These are phyloP conservation scores for Neltuma alba DNA, from an alignment of 306 rosid species.

Conservation along the genomic window DNA sequence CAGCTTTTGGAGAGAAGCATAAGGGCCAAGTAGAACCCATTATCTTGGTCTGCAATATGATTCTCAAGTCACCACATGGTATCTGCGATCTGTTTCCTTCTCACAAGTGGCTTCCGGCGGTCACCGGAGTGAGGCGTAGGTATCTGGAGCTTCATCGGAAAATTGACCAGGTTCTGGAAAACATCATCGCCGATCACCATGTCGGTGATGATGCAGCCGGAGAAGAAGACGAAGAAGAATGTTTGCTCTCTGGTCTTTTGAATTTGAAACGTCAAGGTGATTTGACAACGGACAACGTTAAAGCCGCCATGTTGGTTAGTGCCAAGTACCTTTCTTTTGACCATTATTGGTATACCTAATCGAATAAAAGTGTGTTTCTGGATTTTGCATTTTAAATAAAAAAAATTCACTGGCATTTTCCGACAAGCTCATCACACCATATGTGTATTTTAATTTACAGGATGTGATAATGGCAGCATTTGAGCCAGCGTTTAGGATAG, in stretches of 20 bases:
- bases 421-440: no score
- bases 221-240: neutral
- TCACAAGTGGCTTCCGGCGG: neutral
- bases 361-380: neutral
- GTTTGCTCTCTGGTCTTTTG: conserved; percentile 11
- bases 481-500: neutral
- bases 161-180: neutral
- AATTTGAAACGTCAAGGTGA: neutral
- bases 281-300: neutral
- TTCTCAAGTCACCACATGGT: neutral
- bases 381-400: no score
- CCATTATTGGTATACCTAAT: neutral
- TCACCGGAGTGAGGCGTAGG: neutral
- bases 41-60: neutral
- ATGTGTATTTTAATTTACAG: no score
- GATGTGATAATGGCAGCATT: neutral
- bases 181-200: neutral
- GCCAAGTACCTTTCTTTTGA: neutral
- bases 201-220: neutral
- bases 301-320: conserved; percentile 26
- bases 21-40: neutral
- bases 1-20: conserved; percentile 26
- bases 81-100: neutral
- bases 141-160: neutral
- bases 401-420: no score